Evolutionary conservation across 768 basidiomycete genomes (phyloP).

Genomic region (Infundibulicybe gibba): DNA sequence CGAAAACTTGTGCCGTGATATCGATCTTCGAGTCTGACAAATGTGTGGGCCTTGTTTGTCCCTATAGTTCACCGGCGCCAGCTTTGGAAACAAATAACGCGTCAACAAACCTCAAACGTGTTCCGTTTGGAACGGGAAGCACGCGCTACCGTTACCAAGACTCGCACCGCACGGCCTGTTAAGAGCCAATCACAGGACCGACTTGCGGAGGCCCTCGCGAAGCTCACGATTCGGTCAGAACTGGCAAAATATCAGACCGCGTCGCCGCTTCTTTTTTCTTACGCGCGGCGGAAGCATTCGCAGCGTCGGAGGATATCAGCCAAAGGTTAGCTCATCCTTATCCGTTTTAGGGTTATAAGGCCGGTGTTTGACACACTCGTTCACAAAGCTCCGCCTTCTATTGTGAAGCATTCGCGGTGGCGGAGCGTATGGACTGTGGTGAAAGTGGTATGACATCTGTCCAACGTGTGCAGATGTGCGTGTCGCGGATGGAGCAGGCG

Average conservation of each 20-base stretch:
- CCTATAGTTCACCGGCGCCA: no score
- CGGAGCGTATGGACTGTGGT: conserved; percentile 32
- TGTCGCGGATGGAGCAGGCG: conserved; percentile 58
- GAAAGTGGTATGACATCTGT: conserved; percentile 48
- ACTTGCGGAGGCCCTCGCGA: no score
- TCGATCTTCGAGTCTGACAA: no score
- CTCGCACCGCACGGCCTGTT: no score
- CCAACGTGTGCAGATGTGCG: conserved; percentile 55
- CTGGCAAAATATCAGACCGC: conserved; percentile 45
- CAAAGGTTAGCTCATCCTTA: conserved; percentile 44
- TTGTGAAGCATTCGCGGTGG: conserved; percentile 52
- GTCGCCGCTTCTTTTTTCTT: conserved; percentile 54
- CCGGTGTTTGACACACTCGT: neutral
- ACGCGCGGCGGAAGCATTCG: conserved; percentile 64
- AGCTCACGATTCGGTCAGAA: conserved; percentile 30
- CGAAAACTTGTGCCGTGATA: no score
- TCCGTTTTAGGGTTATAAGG: no score
- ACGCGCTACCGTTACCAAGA: no score
- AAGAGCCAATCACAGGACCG: no score
- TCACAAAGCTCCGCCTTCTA: conserved; percentile 45
- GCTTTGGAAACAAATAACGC: neutral
- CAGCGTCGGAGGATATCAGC: conserved; percentile 50
- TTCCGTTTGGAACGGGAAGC: neutral
- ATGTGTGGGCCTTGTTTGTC: no score
- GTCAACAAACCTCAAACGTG: neutral